Percentiles rank a stretch among this genome's conserved stretches.
Evolutionary conservation across 2,329 filamentous ascomycete genomes (phyloP).

Genomic region (Penicillium sp.): DNA sequence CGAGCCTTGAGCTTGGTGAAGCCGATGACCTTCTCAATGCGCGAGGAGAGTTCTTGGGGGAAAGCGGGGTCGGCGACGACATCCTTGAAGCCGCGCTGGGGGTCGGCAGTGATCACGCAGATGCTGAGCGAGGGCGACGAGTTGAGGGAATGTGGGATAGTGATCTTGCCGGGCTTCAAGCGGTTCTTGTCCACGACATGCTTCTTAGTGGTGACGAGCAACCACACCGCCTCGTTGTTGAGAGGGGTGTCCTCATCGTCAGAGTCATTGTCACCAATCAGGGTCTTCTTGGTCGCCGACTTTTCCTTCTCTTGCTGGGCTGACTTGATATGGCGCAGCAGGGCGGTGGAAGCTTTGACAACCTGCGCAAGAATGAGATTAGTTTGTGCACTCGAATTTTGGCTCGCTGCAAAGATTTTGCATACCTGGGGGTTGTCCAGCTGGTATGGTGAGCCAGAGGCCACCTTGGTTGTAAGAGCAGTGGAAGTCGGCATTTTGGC

Average conservation of each 20-base stretch:
- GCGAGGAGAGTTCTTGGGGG: conserved; percentile 65
- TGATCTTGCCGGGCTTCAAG: conserved; percentile 81
- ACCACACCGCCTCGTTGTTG: conserved; percentile 59
- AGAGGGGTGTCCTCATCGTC: conserved; percentile 46
- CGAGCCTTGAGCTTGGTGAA: conserved; percentile 83
- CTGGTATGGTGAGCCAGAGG: conserved; percentile 49
- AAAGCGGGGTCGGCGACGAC: conserved; percentile 74
- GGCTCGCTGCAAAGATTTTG: background rate
- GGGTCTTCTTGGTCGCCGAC: conserved; percentile 54
- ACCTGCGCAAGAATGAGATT: conserved; percentile 45
- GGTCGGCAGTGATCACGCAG: conserved; percentile 82
- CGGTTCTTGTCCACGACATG: conserved; percentile 71
- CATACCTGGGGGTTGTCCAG: conserved; percentile 50
- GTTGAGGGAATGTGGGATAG: conserved; percentile 75
- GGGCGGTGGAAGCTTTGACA: conserved; percentile 60
- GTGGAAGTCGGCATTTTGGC: conserved; percentile 44
- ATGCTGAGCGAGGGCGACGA: conserved; percentile 66
- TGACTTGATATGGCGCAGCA: conserved; percentile 59
- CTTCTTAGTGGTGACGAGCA: conserved; percentile 65
- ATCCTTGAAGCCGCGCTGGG: conserved; percentile 88
- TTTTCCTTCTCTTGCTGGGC: conserved; percentile 51
- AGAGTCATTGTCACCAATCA: conserved; percentile 46
- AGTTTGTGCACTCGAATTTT: conserved; percentile 14
- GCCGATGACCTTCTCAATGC: conserved; percentile 76
- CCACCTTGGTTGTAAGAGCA: conserved; percentile 44